These are phyloP conservation scores for Phytophthora ramorum DNA, from an alignment of 352 stramenopile species.

Conservation along the genomic window DNA sequence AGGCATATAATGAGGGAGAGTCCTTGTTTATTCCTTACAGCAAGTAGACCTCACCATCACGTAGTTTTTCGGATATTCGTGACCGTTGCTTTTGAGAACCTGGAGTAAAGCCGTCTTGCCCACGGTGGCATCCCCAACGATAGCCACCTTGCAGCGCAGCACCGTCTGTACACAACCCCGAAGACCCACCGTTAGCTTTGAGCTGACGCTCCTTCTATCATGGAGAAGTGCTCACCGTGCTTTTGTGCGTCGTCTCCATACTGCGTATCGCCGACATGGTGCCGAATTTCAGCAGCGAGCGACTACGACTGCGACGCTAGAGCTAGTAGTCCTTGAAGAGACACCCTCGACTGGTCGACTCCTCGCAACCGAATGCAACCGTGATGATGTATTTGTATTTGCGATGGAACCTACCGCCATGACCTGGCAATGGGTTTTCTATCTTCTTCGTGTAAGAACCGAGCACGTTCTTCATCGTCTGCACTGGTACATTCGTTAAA, in stretches of 20 bases:
- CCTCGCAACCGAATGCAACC: constrained; percentile 1
- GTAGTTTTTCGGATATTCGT: constrained; percentile 96
- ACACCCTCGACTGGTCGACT: constrained; percentile 18
- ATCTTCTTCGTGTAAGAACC: constrained; percentile 28
- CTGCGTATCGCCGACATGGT: constrained; percentile 85
- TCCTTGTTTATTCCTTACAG: not conserved
- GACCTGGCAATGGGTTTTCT: constrained; percentile 12
- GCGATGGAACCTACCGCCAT: constrained; percentile 14
- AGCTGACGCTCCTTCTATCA: not conserved
- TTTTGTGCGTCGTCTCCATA: constrained; percentile 93
- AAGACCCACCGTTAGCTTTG: not conserved
- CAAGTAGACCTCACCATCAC: constrained; percentile 78
- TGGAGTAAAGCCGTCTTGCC: constrained; percentile 93
- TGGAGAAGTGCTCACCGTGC: constrained; percentile 51
- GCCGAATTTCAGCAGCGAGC: not conserved
- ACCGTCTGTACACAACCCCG: constrained; percentile 59
- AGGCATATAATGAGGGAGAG: not conserved
- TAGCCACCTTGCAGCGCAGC: constrained; percentile 90
- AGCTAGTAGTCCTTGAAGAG: constrained; percentile 26
- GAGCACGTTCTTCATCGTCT: constrained; percentile 26
- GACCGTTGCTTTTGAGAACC: constrained; percentile 91
- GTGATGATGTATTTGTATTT: not conserved
- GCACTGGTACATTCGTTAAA: constrained; percentile 21
- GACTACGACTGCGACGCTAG: not conserved
- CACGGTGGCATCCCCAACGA: constrained; percentile 91